Evolutionary conservation across 1,139 yeast genomes (phyloP).

Genomic region (Geotrichum australiense): DNA sequence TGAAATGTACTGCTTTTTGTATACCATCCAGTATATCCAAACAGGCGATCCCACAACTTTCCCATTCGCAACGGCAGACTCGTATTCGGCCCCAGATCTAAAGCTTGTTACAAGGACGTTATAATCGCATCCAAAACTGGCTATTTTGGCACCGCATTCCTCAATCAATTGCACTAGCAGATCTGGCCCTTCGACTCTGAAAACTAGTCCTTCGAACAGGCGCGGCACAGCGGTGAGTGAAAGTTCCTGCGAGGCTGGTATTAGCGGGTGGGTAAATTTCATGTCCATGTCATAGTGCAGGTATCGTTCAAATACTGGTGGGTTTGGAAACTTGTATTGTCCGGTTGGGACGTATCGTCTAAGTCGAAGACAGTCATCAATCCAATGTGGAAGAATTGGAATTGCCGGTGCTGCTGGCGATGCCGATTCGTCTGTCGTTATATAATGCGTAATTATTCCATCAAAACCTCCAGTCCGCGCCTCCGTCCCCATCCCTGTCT

Average conservation of each 20-base stretch:
- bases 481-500: constrained; percentile 48
- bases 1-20: constrained; percentile 47
- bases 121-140: constrained; percentile 11
- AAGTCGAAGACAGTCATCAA: constrained; percentile 55
- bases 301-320: neutral
- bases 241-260: neutral
- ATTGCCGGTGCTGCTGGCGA: too few species aligned
- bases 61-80: constrained; percentile 23
- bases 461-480: constrained; percentile 58
- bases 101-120: constrained; percentile 55
- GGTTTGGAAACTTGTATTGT: constrained; percentile 6
- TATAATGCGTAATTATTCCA: constrained; percentile 68
- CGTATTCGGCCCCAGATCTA: constrained; percentile 52
- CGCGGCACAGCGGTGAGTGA: constrained; percentile 1
- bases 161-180: constrained; percentile 32
- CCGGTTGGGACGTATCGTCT: constrained; percentile 46
- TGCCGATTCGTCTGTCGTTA: constrained; percentile 43
- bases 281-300: constrained; percentile 6
- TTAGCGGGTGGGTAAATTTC: neutral
- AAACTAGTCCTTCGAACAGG: constrained; percentile 20
- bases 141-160: constrained; percentile 19
- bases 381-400: constrained; percentile 69
- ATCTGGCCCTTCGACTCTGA: constrained; percentile 24
- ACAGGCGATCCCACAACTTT: constrained; percentile 9
- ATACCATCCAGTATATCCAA: constrained; percentile 40